These are phyloP conservation scores for Tuber melanosporum DNA, from an alignment of 495 filamentous ascomycete species.

Conservation along the genomic window DNA sequence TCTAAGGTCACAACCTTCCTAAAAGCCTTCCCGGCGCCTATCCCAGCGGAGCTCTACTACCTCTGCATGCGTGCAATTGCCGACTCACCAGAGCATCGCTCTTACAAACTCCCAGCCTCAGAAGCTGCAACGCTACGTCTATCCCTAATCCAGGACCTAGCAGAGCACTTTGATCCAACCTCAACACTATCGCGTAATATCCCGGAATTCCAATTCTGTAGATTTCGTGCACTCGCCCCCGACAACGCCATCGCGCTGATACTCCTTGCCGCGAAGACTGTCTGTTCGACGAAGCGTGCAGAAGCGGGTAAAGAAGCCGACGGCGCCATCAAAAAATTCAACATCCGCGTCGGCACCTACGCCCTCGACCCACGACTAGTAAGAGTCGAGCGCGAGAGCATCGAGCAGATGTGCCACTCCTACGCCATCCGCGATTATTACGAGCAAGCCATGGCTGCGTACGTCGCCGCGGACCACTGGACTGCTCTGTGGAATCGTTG, in stretches of 20 bases:
- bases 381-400: slow-evolving; percentile 40
- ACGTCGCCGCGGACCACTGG: slow-evolving; percentile 47
- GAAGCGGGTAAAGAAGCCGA: slow-evolving; percentile 8
- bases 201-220: slow-evolving; percentile 33
- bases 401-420: slow-evolving; percentile 29
- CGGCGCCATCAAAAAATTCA: slow-evolving; percentile 10
- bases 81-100: slow-evolving; percentile 13
- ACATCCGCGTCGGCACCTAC: slow-evolving; percentile 20
- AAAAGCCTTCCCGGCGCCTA: slow-evolving; percentile 44
- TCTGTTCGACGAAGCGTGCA: slow-evolving; percentile 6
- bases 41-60: slow-evolving; percentile 44
- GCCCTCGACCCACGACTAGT: slow-evolving; percentile 30
- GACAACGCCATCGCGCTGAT: neutral
- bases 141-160: slow-evolving; percentile 4
- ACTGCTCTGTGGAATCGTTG: slow-evolving; percentile 57
- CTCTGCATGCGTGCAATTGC: slow-evolving; percentile 45
- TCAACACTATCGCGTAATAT: slow-evolving; percentile 30
- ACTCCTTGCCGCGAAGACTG: slow-evolving; percentile 4
- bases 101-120: slow-evolving; percentile 12
- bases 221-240: slow-evolving; percentile 20
- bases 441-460: slow-evolving; percentile 48
- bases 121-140: neutral
- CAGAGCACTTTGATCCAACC: slow-evolving; percentile 29
- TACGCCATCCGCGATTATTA: slow-evolving; percentile 49
- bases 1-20: slow-evolving; percentile 40